A percentile compares a stretch with the other conserved stretches of the same genome.
Conservation (phyloP, 169 alveolate species). For the Toxoplasma gondii region DNA sequence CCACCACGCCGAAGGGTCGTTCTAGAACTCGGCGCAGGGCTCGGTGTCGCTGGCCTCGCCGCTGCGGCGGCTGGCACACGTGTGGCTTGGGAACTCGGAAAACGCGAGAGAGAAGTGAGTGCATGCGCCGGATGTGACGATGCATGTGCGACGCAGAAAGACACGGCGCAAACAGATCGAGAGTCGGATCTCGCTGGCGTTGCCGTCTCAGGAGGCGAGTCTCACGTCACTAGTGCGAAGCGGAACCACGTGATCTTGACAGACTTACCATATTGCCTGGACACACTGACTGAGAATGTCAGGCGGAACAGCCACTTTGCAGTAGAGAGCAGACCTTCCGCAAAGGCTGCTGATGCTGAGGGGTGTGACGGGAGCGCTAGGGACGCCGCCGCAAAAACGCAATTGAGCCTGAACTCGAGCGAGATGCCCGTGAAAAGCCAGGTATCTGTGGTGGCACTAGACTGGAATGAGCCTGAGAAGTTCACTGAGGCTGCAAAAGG, state of each 20-base stretch:
- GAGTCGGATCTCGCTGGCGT: background rate
- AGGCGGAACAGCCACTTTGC: constrained; percentile 16
- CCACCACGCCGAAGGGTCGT: background rate
- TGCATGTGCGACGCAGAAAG: background rate
- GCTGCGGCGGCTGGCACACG: constrained; percentile 16
- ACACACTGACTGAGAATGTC: background rate
- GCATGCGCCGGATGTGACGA: background rate
- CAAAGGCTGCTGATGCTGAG: background rate
- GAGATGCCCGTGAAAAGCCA: background rate
- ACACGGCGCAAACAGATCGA: background rate
- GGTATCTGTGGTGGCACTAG: background rate
- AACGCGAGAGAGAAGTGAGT: background rate
- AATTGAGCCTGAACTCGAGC: background rate
- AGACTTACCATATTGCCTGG: constrained; percentile 16
- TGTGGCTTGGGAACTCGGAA: background rate
- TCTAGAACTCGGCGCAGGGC: constrained; percentile 6
- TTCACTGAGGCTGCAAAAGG: background rate
- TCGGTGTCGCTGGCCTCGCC: constrained; percentile 27
- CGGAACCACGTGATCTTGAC: background rate
- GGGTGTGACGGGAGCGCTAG: background rate
- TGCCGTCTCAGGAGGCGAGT: background rate
- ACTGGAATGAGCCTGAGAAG: constrained; percentile 21
- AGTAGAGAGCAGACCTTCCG: background rate
- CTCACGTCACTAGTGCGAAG: background rate
- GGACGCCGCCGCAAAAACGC: background rate